phyloP scores from a whole-genome alignment of 306 rosid species.

The Rosa chinensis region DNA sequence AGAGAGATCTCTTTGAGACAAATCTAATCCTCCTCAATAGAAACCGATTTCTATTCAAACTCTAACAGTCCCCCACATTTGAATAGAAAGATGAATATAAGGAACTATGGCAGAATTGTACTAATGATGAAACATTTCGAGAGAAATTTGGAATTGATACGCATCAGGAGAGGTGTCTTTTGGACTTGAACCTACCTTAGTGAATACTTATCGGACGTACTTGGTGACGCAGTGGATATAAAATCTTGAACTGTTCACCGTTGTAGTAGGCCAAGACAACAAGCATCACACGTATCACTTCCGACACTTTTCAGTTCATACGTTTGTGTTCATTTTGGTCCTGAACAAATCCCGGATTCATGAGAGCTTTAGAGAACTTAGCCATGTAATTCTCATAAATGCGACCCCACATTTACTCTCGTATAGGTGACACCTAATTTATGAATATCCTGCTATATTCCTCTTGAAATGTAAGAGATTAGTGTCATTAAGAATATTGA shows the following conservation, averaged over 20 bases:
- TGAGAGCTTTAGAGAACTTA: neutral
- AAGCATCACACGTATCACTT: neutral
- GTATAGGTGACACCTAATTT: neutral
- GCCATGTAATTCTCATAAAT: conserved; percentile 12
- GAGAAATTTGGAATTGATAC: neutral
- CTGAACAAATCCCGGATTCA: neutral
- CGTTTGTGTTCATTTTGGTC: conserved; percentile 1
- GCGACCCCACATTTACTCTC: conserved; percentile 1
- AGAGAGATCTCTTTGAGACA: too few relatives aligned
- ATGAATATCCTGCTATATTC: neutral
- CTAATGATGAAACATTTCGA: neutral
- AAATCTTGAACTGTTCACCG: neutral
- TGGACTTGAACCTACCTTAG: conserved; percentile 7
- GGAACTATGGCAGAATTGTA: too few relatives aligned
- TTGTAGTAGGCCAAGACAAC: neutral
- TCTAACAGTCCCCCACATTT: conserved; percentile 3
- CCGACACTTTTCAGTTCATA: neutral
- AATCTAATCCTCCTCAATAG: too few relatives aligned
- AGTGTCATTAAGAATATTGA: neutral
- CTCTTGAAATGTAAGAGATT: neutral
- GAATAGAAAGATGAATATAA: neutral
- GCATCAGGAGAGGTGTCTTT: neutral
- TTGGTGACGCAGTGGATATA: neutral
- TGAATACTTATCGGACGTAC: neutral
- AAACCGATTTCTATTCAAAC: neutral